Evolutionary conservation across 192 early-diverging fungal genomes (phyloP).

Genomic region (Oehlia diaphana): DNA sequence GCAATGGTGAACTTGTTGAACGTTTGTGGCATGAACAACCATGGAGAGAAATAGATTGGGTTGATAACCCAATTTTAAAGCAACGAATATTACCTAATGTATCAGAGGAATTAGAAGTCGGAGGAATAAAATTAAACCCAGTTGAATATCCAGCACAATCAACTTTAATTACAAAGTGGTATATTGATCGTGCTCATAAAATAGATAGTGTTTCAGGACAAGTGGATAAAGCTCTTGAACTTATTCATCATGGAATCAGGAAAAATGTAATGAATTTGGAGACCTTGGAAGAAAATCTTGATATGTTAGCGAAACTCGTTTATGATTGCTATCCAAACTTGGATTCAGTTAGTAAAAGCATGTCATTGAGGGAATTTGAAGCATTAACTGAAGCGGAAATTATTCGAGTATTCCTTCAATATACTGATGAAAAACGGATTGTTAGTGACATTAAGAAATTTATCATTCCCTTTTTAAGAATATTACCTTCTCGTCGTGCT

Average conservation of each 20-base stretch:
- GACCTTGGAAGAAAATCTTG: constrained; percentile 53
- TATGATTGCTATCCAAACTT: constrained; percentile 56
- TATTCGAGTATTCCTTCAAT: constrained; percentile 35
- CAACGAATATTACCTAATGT: constrained; percentile 40
- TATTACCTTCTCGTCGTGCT: constrained; percentile 36
- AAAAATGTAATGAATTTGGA: constrained; percentile 54
- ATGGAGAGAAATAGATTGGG: constrained; percentile 64
- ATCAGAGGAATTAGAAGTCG: constrained; percentile 38
- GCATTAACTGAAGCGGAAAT: constrained; percentile 43
- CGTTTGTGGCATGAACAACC: constrained; percentile 46
- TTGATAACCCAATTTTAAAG: constrained; percentile 47
- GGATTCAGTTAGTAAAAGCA: constrained; percentile 24
- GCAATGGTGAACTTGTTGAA: constrained; percentile 32
- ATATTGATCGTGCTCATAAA: constrained; percentile 51
- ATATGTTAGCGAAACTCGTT: constrained; percentile 56
- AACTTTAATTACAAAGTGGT: constrained; percentile 57
- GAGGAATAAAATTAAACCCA: constrained; percentile 38
- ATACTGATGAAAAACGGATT: constrained; percentile 42
- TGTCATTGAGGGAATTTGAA: constrained; percentile 41
- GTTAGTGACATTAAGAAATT: constrained; percentile 50
- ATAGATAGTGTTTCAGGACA: constrained; percentile 57
- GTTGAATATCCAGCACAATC: constrained; percentile 51
- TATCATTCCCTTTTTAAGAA: constrained; percentile 49
- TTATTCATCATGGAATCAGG: constrained; percentile 52
- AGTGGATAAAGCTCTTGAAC: constrained; percentile 51